phyloP scores from a whole-genome alignment of 345 rosid species.

The Crucihimalaya himalaica region DNA sequence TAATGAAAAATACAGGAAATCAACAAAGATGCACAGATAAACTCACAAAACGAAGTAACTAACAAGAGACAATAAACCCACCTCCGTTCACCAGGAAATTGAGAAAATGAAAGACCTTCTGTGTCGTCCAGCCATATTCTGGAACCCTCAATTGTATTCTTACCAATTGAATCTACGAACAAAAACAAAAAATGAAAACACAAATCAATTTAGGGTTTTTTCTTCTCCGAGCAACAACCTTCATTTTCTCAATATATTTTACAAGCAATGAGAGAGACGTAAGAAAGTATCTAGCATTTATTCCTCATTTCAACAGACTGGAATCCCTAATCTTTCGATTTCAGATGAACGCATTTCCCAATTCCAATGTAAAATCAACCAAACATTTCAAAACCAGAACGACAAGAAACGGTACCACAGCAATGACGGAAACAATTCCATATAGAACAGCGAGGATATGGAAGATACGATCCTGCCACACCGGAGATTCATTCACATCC shows the following conservation, averaged over 20 bases:
- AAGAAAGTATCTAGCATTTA: neutral
- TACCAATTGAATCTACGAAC: slow-evolving; percentile 66
- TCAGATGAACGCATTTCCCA: neutral
- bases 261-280: neutral
- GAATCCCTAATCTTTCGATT: slow-evolving; percentile 4
- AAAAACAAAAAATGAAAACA: neutral
- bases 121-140: slow-evolving; percentile 95
- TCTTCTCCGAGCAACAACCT: neutral
- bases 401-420: slow-evolving; percentile 45
- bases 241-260: too few species aligned
- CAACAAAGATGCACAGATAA: neutral
- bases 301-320: neutral
- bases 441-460: slow-evolving; percentile 49
- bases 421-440: slow-evolving; percentile 58
- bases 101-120: slow-evolving; percentile 93
- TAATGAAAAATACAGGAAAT: slow-evolving; percentile 17
- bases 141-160: slow-evolving; percentile 89
- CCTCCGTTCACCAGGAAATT: slow-evolving; percentile 89
- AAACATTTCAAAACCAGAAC: neutral
- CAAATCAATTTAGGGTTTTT: neutral
- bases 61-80: slow-evolving; percentile 31
- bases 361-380: slow-evolving; percentile 15
- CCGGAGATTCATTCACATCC: slow-evolving; percentile 51
- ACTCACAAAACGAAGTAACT: neutral
- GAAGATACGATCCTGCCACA: slow-evolving; percentile 60